These are phyloP conservation scores for Aphanoascus verrucosus DNA, from an alignment of 2,329 filamentous ascomycete genomes.

Conservation along the genomic window DNA sequence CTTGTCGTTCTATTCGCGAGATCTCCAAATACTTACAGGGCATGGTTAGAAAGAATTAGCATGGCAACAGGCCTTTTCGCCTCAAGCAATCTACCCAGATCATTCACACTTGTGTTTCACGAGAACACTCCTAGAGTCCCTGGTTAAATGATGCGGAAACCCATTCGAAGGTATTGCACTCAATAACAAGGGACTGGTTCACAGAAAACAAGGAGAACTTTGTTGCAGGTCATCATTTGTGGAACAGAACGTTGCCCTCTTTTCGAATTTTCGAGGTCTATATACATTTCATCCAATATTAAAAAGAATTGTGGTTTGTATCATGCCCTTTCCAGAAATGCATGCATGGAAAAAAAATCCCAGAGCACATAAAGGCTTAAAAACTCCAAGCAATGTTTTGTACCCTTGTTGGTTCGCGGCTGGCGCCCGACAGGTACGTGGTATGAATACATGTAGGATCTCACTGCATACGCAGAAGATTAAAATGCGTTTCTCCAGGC, in stretches of 20 bases:
- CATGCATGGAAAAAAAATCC: constrained; percentile 1
- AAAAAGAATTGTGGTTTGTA: background rate
- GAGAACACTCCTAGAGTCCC: too few species aligned
- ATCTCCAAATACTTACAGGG: background rate
- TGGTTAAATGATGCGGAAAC: too few species aligned
- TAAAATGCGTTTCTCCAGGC: constrained; percentile 6
- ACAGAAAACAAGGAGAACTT: too few species aligned
- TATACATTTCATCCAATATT: background rate
- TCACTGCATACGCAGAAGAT: background rate
- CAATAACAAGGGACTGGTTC: too few species aligned
- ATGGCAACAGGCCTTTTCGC: too few species aligned
- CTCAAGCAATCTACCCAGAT: too few species aligned
- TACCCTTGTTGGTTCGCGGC: constrained; percentile 17
- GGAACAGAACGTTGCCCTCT: background rate
- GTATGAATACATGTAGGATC: constrained; percentile 1
- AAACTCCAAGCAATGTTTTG: background rate
- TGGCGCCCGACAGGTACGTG: constrained; percentile 15
- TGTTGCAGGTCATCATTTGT: background rate
- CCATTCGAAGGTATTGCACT: too few species aligned
- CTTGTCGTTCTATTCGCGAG: background rate
- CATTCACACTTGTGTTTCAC: too few species aligned
- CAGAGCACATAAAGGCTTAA: background rate
- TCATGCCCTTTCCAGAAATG: constrained; percentile 3
- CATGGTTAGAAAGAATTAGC: too few species aligned
- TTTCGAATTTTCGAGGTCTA: background rate